phyloP scores from a whole-genome alignment of 2,329 filamentous ascomycete species.

The Fusarium algeriense region DNA sequence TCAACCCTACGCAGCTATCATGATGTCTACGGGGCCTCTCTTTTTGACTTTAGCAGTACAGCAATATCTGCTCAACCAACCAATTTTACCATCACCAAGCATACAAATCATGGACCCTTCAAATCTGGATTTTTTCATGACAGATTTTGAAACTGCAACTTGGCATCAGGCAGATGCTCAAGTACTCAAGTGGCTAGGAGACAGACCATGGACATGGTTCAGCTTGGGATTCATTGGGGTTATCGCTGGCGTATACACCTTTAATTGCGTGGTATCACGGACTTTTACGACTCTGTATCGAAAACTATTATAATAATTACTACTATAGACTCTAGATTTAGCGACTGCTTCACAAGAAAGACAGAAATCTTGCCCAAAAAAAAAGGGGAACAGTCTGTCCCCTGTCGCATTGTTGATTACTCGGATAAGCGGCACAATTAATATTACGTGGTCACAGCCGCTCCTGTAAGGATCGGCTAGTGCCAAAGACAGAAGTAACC shows the following conservation, averaged over 20 bases:
- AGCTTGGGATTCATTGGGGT: neutral
- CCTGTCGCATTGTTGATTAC: neutral
- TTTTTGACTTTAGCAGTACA: neutral
- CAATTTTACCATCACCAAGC: neutral
- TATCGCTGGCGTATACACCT: neutral
- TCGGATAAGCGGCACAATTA: neutral
- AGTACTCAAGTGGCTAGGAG: neutral
- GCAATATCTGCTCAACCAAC: neutral
- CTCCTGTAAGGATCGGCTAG: constrained; percentile 2
- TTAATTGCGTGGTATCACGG: constrained; percentile 1
- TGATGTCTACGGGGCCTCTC: neutral
- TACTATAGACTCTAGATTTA: neutral
- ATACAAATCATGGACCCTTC: neutral
- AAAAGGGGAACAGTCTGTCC: neutral
- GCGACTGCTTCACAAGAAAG: neutral
- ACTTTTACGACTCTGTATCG: neutral
- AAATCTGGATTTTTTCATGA: neutral
- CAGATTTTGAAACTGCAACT: neutral
- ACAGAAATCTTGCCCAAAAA: no score
- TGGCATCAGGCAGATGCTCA: neutral
- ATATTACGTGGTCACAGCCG: neutral
- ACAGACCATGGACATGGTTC: neutral
- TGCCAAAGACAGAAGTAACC: neutral
- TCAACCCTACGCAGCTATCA: neutral
- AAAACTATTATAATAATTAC: neutral